Conservation (phyloP, 768 basidiomycete species). For the Mycena maculata region DNA sequence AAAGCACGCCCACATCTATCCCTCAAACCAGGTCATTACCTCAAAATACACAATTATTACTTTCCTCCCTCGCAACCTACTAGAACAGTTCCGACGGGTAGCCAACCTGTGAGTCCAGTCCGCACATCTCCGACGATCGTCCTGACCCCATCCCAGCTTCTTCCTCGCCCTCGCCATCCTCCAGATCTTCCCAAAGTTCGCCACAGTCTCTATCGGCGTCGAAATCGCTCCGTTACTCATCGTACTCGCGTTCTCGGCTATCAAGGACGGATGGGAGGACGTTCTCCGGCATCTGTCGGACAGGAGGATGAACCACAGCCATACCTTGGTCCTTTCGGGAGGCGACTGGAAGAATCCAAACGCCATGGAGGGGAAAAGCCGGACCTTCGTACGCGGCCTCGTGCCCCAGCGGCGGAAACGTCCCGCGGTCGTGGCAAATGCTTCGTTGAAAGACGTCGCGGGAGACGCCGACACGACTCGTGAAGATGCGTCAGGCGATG, state of each 20-base stretch:
- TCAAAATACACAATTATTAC: constrained; percentile 58
- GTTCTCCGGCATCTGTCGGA: constrained; percentile 97
- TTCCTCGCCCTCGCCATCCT: constrained; percentile 51
- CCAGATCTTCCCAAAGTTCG: constrained; percentile 69
- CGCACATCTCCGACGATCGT: background rate
- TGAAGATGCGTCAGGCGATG: constrained; percentile 3
- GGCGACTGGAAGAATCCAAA: constrained; percentile 82
- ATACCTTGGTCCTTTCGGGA: constrained; percentile 71
- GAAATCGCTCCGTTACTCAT: constrained; percentile 91
- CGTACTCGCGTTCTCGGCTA: constrained; percentile 86
- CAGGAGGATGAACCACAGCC: constrained; percentile 82
- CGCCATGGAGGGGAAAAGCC: constrained; percentile 73
- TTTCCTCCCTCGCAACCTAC: constrained; percentile 79
- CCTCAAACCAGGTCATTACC: constrained; percentile 69
- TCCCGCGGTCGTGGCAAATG: background rate
- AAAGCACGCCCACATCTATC: constrained; percentile 54
- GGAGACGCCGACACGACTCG: constrained; percentile 31
- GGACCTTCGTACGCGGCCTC: constrained; percentile 85
- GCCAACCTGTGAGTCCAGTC: constrained; percentile 72
- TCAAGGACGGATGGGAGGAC: constrained; percentile 98
- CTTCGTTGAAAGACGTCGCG: constrained; percentile 39
- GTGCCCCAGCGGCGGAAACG: constrained; percentile 20
- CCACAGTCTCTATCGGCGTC: constrained; percentile 93
- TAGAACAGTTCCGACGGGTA: constrained; percentile 76
- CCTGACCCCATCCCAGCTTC: constrained; percentile 41